Evolutionary conservation across 148 eudicot genomes (phyloP).

Genomic region (Drosera capensis): DNA sequence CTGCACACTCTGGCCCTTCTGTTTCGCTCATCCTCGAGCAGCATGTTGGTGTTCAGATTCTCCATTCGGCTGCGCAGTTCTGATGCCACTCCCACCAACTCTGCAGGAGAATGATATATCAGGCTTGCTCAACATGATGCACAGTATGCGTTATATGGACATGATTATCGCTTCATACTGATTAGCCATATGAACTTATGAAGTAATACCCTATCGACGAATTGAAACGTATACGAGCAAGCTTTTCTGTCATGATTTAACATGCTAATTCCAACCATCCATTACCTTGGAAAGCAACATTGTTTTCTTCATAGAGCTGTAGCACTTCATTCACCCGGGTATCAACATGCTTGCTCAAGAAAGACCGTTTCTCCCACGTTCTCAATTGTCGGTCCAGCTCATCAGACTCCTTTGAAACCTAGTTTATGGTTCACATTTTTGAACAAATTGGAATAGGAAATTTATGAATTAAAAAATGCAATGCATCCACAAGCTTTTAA

Average conservation of each 20-base stretch:
- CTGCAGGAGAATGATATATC: too few species aligned
- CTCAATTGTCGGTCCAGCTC: conserved; percentile 35
- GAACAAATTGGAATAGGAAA: not conserved
- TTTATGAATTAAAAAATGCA: not conserved
- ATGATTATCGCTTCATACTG: too few species aligned
- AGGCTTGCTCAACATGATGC: too few species aligned
- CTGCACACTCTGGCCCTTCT: too few species aligned
- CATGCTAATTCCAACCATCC: not conserved
- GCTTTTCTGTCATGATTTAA: not conserved
- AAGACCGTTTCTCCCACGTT: conserved; percentile 33
- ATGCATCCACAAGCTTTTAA: not conserved
- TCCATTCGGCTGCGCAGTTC: too few species aligned
- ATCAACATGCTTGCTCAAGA: conserved; percentile 21
- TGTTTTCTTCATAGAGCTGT: conserved; percentile 32
- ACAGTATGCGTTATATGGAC: too few species aligned
- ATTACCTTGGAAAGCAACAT: conserved; percentile 51
- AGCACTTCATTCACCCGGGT: conserved; percentile 42
- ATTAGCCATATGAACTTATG: too few species aligned
- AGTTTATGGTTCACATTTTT: not conserved
- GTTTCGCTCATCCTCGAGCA: too few species aligned
- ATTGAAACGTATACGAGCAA: too few species aligned
- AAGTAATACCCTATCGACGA: too few species aligned
- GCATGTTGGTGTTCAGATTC: too few species aligned
- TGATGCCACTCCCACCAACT: too few species aligned
- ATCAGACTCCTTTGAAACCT: conserved; percentile 58